Percentiles rank a stretch among this genome's conserved stretches.
These are phyloP conservation scores for Begonia loranthoides DNA, from an alignment of 306 rosid genomes.

Conservation along the genomic window DNA sequence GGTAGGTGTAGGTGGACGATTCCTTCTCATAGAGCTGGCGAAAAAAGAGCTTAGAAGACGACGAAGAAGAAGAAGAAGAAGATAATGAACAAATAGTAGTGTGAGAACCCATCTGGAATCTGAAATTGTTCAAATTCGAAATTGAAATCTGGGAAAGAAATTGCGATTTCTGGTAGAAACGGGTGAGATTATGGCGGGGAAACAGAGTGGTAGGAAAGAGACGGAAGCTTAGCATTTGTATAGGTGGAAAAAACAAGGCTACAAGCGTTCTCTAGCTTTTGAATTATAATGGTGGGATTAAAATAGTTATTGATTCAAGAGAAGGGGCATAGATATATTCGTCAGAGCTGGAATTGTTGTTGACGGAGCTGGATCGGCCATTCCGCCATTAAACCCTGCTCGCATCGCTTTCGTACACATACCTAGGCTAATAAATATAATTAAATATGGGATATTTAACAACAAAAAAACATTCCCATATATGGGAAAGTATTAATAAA, in stretches of 20 bases:
- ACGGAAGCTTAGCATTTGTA: conserved; percentile 4
- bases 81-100: conserved; percentile 7
- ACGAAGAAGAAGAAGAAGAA: conserved; percentile 2
- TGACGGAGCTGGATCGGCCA: not conserved
- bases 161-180: conserved; percentile 14
- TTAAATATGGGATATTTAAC: no score
- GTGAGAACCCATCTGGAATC: conserved; percentile 34
- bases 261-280: no score
- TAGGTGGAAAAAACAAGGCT: not conserved
- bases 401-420: no score
- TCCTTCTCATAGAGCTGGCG: conserved; percentile 97
- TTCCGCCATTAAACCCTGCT: not conserved
- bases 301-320: not conserved
- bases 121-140: conserved; percentile 6
- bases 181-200: not conserved
- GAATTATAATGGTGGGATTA: not conserved
- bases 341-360: not conserved
- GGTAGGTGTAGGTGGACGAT: conserved; percentile 80
- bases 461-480: no score
- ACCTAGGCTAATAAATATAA: no score
- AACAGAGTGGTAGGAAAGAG: conserved; percentile 7
- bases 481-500: no score
- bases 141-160: conserved; percentile 3
- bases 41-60: conserved; percentile 40
- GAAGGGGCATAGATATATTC: not conserved